Conservation (phyloP, 352 stramenopile genomes). For the Phytophthora multivora region DNA sequence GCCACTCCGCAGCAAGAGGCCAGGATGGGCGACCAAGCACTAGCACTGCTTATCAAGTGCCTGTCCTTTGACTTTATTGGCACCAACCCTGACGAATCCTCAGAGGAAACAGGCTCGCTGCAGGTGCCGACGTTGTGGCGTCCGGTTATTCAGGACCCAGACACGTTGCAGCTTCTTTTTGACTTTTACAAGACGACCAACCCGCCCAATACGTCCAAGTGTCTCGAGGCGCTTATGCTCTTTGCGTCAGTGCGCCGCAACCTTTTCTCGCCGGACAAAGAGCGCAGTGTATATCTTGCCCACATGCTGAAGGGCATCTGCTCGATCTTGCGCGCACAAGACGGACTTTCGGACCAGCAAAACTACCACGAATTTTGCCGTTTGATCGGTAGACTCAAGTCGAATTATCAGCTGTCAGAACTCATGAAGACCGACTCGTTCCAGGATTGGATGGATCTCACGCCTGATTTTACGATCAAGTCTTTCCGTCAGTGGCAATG, state of each 20-base stretch:
- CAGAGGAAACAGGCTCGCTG: slow-evolving; percentile 97
- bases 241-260: slow-evolving; percentile 95
- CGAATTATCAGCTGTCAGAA: slow-evolving; percentile 98
- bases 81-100: slow-evolving; percentile 98
- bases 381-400: slow-evolving; percentile 96
- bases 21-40: slow-evolving; percentile 93
- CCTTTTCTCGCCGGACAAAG: slow-evolving; percentile 97
- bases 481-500: slow-evolving; percentile 97
- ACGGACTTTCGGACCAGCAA: slow-evolving; percentile 97
- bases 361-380: slow-evolving; percentile 99
- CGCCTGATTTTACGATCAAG: slow-evolving; percentile 96
- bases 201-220: slow-evolving; percentile 94
- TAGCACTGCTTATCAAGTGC: slow-evolving; percentile 94
- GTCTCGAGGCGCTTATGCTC: slow-evolving; percentile 96
- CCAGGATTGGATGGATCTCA: slow-evolving; percentile 97
- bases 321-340: slow-evolving; percentile 93
- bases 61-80: slow-evolving; percentile 99
- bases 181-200: slow-evolving; percentile 96
- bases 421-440: slow-evolving; percentile 97
- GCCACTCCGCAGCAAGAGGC: slow-evolving; percentile 88
- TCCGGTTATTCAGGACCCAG: slow-evolving; percentile 92
- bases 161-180: slow-evolving; percentile 95
- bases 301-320: slow-evolving; percentile 95
- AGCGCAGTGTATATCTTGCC: slow-evolving; percentile 93
- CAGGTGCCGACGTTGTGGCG: slow-evolving; percentile 98